phyloP scores from a whole-genome alignment of 1,284 basidiomycete species.

The Ceratobasidium sp. region DNA sequence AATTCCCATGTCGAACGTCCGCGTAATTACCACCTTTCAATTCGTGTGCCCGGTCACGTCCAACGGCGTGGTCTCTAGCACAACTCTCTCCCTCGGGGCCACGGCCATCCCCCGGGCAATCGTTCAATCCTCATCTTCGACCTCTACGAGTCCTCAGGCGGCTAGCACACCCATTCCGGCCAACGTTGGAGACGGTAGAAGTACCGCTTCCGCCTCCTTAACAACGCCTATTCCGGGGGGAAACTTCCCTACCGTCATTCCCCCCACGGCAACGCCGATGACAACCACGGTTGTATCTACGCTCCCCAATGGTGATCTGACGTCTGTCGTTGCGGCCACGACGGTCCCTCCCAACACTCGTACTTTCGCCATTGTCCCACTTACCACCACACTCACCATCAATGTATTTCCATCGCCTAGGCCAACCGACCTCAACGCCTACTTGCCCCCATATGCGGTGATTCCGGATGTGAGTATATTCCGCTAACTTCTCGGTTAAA shows the following conservation, averaged over 20 bases:
- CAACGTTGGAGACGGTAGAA: constrained; percentile 13
- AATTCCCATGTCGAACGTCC: constrained; percentile 39
- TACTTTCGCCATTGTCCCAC: constrained; percentile 35
- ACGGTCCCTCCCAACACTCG: constrained; percentile 41
- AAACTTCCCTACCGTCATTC: constrained; percentile 17
- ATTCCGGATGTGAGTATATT: constrained; percentile 29
- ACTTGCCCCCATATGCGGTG: constrained; percentile 34
- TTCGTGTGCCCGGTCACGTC: constrained; percentile 45
- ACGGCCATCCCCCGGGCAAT: constrained; percentile 32
- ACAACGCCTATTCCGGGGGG: constrained; percentile 20
- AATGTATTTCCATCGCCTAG: constrained; percentile 44
- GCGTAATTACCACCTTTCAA: constrained; percentile 45
- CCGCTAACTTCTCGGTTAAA: background rate
- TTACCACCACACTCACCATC: constrained; percentile 47
- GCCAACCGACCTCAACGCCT: constrained; percentile 40
- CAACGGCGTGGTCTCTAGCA: constrained; percentile 44
- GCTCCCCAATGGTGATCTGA: constrained; percentile 24
- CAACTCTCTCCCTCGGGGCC: constrained; percentile 40
- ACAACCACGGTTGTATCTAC: constrained; percentile 32
- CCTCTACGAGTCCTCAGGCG: background rate
- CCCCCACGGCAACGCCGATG: constrained; percentile 35
- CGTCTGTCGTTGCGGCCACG: constrained; percentile 25
- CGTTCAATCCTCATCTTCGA: constrained; percentile 3
- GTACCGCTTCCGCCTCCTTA: constrained; percentile 15
- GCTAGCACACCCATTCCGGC: constrained; percentile 38